A percentile compares a stretch with the other conserved stretches of the same genome.
Conservation (phyloP, 2,329 filamentous ascomycete species). For the Cladosporium velox region DNA sequence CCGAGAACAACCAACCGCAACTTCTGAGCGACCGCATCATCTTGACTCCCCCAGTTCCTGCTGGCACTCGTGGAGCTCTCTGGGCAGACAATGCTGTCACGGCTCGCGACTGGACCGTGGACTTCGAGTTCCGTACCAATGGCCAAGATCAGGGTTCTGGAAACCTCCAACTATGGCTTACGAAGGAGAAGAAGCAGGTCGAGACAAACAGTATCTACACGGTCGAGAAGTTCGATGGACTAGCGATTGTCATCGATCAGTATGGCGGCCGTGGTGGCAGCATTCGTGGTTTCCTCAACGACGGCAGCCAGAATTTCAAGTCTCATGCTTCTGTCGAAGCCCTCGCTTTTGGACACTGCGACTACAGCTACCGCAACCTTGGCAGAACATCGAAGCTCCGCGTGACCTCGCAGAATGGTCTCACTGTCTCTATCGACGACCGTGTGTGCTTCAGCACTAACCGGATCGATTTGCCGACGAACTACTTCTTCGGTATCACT, state of each 20-base stretch:
- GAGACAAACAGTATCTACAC: constrained; percentile 81
- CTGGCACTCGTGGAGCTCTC: constrained; percentile 78
- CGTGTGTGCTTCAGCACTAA: constrained; percentile 79
- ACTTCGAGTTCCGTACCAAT: constrained; percentile 83
- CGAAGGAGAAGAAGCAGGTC: constrained; percentile 64
- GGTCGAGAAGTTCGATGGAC: constrained; percentile 81
- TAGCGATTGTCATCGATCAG: constrained; percentile 82
- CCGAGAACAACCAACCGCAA: constrained; percentile 58
- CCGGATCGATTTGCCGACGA: constrained; percentile 71
- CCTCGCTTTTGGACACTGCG: constrained; percentile 90
- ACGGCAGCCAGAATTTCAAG: constrained; percentile 79
- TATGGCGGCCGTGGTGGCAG: constrained; percentile 77
- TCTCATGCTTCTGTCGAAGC: constrained; percentile 75
- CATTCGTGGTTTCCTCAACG: constrained; percentile 90
- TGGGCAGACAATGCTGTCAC: constrained; percentile 71
- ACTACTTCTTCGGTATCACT: constrained; percentile 83
- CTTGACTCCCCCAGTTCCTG: constrained; percentile 83
- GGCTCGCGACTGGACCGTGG: constrained; percentile 67
- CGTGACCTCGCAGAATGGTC: constrained; percentile 65
- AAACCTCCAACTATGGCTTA: constrained; percentile 93
- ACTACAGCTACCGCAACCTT: constrained; percentile 86
- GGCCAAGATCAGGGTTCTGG: constrained; percentile 84
- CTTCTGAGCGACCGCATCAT: constrained; percentile 86
- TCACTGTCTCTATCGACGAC: constrained; percentile 81
- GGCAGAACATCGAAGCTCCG: constrained; percentile 80